phyloP scores from a whole-genome alignment of 2,329 filamentous ascomycete genomes.

The Penicillium sp. region DNA sequence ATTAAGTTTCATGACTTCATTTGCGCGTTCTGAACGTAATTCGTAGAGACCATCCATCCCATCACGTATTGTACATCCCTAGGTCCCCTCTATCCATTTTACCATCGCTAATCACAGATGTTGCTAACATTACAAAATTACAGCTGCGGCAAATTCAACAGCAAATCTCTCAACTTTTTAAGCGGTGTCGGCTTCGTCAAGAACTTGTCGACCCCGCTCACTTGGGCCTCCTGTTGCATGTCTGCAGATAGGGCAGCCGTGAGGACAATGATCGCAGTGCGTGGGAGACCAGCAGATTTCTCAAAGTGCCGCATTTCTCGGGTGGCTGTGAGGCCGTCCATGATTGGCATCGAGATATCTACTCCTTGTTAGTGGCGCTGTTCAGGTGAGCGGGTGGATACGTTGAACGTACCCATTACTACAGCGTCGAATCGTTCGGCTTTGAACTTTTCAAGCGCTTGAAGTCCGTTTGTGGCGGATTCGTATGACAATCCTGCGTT shows the following conservation, averaged over 20 bases:
- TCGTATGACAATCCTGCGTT: slow-evolving; percentile 15
- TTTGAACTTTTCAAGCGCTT: slow-evolving; percentile 23
- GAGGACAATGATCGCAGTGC: slow-evolving; percentile 26
- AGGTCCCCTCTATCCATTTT: not conserved
- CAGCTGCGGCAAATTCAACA: slow-evolving; percentile 6
- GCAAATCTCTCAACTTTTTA: slow-evolving; percentile 18
- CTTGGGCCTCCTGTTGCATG: slow-evolving; percentile 28
- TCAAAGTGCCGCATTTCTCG: slow-evolving; percentile 32
- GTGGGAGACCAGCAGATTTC: slow-evolving; percentile 1
- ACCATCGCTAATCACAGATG: not conserved
- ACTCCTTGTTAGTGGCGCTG: not conserved
- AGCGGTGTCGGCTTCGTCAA: slow-evolving; percentile 33
- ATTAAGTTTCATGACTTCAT: not conserved
- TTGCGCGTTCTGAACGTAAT: not conserved
- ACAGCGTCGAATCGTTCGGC: slow-evolving; percentile 16
- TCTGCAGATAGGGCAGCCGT: slow-evolving; percentile 30
- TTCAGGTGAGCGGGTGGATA: not conserved
- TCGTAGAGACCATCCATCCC: not conserved
- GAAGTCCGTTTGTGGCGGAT: slow-evolving; percentile 18
- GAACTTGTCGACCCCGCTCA: slow-evolving; percentile 30
- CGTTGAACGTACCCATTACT: slow-evolving; percentile 22
- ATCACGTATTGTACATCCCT: not conserved
- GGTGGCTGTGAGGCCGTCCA: slow-evolving; percentile 34
- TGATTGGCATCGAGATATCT: slow-evolving; percentile 40
- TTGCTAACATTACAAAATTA: not conserved